These are phyloP conservation scores for Nymphaea thermarum DNA, from an alignment of 164 flowering plant species.

Conservation along the genomic window DNA sequence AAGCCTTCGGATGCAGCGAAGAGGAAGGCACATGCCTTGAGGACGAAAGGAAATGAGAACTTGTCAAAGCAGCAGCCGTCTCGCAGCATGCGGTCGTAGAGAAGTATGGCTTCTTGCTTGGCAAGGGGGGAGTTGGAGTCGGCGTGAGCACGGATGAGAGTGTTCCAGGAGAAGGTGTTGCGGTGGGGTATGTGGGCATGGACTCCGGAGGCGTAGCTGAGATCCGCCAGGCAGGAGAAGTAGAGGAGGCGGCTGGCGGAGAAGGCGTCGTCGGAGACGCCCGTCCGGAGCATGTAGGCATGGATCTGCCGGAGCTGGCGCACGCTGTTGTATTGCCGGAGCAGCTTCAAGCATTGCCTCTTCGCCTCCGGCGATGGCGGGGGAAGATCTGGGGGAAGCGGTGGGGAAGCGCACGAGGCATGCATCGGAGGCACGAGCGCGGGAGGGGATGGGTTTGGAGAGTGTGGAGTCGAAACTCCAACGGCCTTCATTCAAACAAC, in stretches of 20 bases:
- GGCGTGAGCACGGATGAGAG: conserved; percentile 41
- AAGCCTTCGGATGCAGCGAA: conserved; percentile 24
- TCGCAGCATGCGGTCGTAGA: conserved; percentile 26
- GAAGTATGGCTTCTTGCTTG: conserved; percentile 14
- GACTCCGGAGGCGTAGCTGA: conserved; percentile 34
- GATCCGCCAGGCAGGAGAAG: conserved; percentile 25
- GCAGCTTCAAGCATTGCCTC: conserved; percentile 9
- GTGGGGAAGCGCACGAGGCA: not conserved
- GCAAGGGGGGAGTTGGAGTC: conserved; percentile 5
- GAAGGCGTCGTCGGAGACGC: conserved; percentile 15
- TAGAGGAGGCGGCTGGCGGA: conserved; percentile 32
- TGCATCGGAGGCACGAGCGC: no score
- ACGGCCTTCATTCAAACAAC: no score
- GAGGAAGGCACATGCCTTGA: conserved; percentile 37
- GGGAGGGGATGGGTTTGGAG: no score
- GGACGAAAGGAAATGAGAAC: conserved; percentile 23
- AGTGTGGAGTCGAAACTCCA: no score
- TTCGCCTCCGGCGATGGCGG: not conserved
- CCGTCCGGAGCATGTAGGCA: conserved; percentile 40
- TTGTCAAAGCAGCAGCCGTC: conserved; percentile 18
- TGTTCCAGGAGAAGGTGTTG: conserved; percentile 62
- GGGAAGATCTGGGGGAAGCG: not conserved
- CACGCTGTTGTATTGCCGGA: conserved; percentile 26
- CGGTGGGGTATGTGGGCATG: conserved; percentile 29
- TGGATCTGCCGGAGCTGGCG: conserved; percentile 60